Evolutionary conservation across 2,329 filamentous ascomycete species (phyloP), one percentile per base, ranked within the genome.

Genomic region (Xylariaceae sp.): DNA sequence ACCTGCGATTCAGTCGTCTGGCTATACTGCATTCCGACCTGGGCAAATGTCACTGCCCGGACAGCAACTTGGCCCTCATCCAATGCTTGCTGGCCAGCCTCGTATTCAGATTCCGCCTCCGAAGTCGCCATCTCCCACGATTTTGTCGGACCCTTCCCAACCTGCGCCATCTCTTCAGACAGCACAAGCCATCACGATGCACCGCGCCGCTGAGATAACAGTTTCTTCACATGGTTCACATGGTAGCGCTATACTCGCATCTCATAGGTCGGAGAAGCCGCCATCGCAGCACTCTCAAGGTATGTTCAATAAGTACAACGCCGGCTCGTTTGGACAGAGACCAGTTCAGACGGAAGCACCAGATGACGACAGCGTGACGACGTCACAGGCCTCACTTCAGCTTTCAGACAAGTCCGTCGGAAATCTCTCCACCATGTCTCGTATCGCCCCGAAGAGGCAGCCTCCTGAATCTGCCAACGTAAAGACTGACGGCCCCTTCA

Each of bases 401-500:
- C 53, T 65, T 17, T 64, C 67, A 7, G 59, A 62, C 3, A 62
- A 62, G 37, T 62, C 63, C 15, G 52, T 56, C 8, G 57, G 58
- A 8, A 65, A 58, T 3, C 51, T 65, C 1, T 59, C 65, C 1
- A 34, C 45, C 3, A 55, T 57, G n/a, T 53, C 62, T 37, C 67
- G 67, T 0, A 51, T 51, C 4, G 63, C 70, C 1, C 71, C 70
- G 5, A 69, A 60, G 17, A 67, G 71, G 44, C 72, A 73, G 49
- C 71, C 71, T 3, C 69, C 72, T 11, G 70, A 67, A 3, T 71
- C 70, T 7, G 67, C 65, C 11, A 56, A 60, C 35, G 53, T 63
- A 4, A 68, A 59, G 53, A 64, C 56, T 45, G 67, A 67, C 13
- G 64, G 59, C 10, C 45, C 48, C 7, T 67, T 64, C 17, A 63